These are phyloP conservation scores for Porphyra umbilicalis DNA, from an alignment of 31 red algal species.

Conservation along the genomic window DNA sequence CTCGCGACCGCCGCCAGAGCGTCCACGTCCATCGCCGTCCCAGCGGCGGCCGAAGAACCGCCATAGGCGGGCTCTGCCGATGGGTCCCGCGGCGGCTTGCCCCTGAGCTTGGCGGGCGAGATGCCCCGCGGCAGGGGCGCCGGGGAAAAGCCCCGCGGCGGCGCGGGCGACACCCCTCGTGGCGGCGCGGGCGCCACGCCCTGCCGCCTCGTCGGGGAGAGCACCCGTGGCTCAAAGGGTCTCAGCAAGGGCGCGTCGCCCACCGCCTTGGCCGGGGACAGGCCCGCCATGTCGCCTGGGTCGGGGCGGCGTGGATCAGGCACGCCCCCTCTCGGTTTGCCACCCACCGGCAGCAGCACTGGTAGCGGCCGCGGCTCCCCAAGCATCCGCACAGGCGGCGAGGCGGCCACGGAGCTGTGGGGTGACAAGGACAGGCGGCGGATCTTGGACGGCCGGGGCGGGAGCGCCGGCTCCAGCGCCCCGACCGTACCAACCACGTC, in stretches of 20 bases:
- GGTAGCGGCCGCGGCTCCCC: neutral
- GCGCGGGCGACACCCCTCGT: neutral
- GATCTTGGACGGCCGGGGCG: neutral
- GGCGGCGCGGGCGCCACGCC: neutral
- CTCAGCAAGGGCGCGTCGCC: neutral
- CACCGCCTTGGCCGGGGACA: neutral
- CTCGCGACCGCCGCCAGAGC: neutral
- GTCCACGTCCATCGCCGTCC: neutral
- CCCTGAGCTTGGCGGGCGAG: neutral
- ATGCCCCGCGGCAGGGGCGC: neutral
- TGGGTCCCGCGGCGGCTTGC: neutral
- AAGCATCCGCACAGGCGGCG: neutral
- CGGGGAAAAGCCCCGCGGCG: neutral
- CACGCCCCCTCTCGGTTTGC: too few relatives aligned
- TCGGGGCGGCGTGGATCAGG: too few relatives aligned
- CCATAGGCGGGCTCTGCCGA: neutral
- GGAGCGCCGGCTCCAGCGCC: neutral
- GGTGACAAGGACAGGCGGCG: neutral
- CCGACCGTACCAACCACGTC: neutral
- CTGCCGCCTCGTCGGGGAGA: neutral
- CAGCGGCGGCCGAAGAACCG: neutral
- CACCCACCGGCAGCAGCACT: too few relatives aligned
- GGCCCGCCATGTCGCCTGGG: too few relatives aligned
- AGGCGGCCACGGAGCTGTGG: neutral
- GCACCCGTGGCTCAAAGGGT: neutral